Conservation (phyloP, 768 basidiomycete genomes). For the Russula abietina region DNA sequence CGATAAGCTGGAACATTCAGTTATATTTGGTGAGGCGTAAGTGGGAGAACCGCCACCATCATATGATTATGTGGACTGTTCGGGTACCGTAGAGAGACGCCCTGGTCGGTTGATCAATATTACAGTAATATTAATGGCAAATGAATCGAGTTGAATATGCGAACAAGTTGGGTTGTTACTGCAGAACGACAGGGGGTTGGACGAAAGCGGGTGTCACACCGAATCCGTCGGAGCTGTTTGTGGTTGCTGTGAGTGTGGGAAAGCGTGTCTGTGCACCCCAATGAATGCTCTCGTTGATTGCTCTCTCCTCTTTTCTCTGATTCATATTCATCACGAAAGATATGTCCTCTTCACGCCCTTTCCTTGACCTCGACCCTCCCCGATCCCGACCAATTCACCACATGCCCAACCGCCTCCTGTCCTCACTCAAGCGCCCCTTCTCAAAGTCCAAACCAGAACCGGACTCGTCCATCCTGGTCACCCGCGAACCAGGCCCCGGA, state of each 20-base stretch:
- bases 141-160: neutral
- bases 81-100: neutral
- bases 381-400: neutral
- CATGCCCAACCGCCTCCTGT: slow-evolving; percentile 13
- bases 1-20: neutral
- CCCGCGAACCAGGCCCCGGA: slow-evolving; percentile 35
- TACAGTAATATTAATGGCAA: no score
- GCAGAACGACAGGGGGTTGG: neutral
- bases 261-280: neutral
- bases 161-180: no score
- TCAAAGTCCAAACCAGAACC: slow-evolving; percentile 9
- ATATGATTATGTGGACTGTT: no score
- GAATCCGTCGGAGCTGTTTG: neutral
- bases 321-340: neutral
- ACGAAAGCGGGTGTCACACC: neutral
- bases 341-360: slow-evolving; percentile 1
- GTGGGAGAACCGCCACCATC: no score
- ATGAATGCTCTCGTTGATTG: neutral
- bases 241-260: neutral
- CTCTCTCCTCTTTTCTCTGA: neutral
- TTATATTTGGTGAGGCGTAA: no score
- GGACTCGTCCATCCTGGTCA: slow-evolving; percentile 6
- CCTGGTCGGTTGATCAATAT: neutral
- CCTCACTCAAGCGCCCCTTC: slow-evolving; percentile 16
- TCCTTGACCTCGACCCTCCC: slow-evolving; percentile 6